Percentiles rank a stretch among this genome's conserved stretches.
Conservation (phyloP, 306 rosid genomes). For the Sicyos edulis region DNA sequence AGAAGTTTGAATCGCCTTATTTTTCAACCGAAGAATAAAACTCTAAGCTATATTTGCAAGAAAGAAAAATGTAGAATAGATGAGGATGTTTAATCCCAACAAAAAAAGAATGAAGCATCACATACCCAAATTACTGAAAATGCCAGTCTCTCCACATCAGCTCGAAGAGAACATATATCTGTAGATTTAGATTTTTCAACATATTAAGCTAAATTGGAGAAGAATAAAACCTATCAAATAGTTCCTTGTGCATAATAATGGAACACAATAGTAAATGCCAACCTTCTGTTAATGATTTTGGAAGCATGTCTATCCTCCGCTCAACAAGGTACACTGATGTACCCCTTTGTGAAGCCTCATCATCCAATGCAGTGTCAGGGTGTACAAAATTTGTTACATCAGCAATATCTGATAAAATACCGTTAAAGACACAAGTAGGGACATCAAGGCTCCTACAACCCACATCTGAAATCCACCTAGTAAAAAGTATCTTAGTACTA, state of each 20-base stretch:
- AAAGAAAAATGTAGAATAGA: background rate
- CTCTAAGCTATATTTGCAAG: background rate
- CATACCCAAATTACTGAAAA: constrained; percentile 96
- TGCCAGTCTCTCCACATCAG: constrained; percentile 96
- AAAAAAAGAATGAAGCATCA: constrained; percentile 10
- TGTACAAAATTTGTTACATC: constrained; percentile 95
- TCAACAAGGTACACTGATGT: constrained; percentile 97
- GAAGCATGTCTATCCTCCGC: constrained; percentile 97
- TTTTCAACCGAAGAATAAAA: constrained; percentile 5
- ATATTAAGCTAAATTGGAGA: constrained; percentile 18
- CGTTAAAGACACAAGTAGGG: constrained; percentile 41
- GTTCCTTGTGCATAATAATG: background rate
- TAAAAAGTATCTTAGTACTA: background rate
- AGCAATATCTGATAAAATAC: constrained; percentile 69
- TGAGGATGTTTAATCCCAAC: constrained; percentile 4
- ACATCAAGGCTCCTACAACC: background rate
- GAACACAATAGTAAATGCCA: background rate
- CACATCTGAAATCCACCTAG: background rate
- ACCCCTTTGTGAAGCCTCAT: constrained; percentile 96
- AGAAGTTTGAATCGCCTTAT: background rate
- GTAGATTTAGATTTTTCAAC: constrained; percentile 28
- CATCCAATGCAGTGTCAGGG: constrained; percentile 74
- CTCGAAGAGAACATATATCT: constrained; percentile 96
- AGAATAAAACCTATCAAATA: constrained; percentile 9
- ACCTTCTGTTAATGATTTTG: constrained; percentile 97